Evolutionary conservation across 2,329 filamentous ascomycete species (phyloP).

Genomic region (Saccharata proteae): DNA sequence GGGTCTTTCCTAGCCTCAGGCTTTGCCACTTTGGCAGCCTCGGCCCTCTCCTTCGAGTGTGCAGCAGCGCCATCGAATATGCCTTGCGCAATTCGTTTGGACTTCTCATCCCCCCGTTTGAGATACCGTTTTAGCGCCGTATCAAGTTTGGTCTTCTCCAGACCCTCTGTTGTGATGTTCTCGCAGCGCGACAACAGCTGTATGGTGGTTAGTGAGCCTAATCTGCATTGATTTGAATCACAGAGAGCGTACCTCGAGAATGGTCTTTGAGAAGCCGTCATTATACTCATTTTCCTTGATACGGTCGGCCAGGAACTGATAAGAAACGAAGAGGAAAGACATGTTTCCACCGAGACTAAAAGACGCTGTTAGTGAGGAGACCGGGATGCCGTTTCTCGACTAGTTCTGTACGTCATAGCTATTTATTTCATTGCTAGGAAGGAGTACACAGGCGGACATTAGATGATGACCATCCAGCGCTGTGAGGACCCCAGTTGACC

Average conservation of each 20-base stretch:
- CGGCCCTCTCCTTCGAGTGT: constrained; percentile 24
- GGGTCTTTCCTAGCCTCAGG: constrained; percentile 4
- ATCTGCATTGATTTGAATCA: constrained; percentile 36
- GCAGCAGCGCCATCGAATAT: constrained; percentile 38
- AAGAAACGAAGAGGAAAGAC: constrained; percentile 33
- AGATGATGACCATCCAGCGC: no score
- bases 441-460: no score
- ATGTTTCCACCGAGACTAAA: constrained; percentile 21
- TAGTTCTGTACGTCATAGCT: no score
- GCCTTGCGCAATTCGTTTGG: constrained; percentile 48
- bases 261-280: constrained; percentile 26
- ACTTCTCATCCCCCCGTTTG: constrained; percentile 53
- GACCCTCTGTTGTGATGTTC: constrained; percentile 46
- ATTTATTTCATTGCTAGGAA: no score
- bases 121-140: constrained; percentile 51
- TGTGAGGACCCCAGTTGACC: no score
- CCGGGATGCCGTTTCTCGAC: no score
- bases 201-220: constrained; percentile 42
- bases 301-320: constrained; percentile 37
- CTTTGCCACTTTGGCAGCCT: constrained; percentile 13
- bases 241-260: constrained; percentile 24
- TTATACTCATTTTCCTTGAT: constrained; percentile 34
- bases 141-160: constrained; percentile 54
- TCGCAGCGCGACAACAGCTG: constrained; percentile 50
- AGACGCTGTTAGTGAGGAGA: no score